Base-by-base conservation (phyloP, 2,329 filamentous ascomycete species). In the Diaporthe aspalathi region DNA sequence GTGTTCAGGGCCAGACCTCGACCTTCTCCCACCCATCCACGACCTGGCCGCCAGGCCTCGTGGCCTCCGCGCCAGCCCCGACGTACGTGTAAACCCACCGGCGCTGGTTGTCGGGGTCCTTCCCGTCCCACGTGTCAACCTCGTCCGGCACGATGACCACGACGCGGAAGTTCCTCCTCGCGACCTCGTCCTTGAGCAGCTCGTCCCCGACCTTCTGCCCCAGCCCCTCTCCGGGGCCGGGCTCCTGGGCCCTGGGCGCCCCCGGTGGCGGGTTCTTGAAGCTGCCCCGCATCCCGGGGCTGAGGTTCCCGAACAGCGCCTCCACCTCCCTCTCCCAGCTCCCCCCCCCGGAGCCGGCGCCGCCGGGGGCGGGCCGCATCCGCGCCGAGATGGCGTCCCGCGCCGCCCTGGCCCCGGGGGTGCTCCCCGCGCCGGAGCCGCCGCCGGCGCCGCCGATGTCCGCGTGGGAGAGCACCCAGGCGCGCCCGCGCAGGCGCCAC, bases 221-320 rank as follows among this genome's bases (percentile, higher is more conserved):
- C 20, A 89, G 78, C 35, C 80, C 82, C 14, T 81, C 78, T 16
- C 83, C 75, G 79, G 85, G 78, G 72, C 80, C 79, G 74, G 86
- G 80, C 76, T 86, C 76, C 78, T 89, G 74, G 74, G 87, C 81
- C 76, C 92, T 79, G 62, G 90, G 86, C 73, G 85, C 84, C 0
- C 93, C 93, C 0, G 93, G 92, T 7, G 88, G 84, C 78, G 96
- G 88, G 79, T 92, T 90, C 81, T 90, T 91, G 80, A 94, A 95
- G 11, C 89, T 87, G 12, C 92, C 92, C 79, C 95, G 88, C 90
- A 97, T 94, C 1, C 85, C 84, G 8, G 95, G 95, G 75, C 89
- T 92, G 76, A 96, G 82, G 80, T 98, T 98, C 24, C 94, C 95
- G 87, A 98, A 98, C 80, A 96, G 93, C 62, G 89, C 93, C 65